phyloP scores from a whole-genome alignment of 2,329 filamentous ascomycete species.

The Talaromyces sp. region DNA sequence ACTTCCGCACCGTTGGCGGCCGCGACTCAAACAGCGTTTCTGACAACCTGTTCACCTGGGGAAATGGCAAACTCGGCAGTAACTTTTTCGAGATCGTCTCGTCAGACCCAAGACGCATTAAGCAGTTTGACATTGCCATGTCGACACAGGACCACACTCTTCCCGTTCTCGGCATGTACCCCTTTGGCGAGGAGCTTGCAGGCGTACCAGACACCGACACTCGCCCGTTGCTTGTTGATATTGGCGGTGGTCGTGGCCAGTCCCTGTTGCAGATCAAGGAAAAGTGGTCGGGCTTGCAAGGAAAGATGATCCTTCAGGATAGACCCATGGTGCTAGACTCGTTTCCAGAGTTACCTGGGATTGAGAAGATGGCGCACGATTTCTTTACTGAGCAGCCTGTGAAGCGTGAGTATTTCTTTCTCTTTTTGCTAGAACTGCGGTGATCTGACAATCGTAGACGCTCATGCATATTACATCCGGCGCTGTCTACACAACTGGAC shows the following conservation, averaged over 20 bases:
- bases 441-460: slow-evolving; percentile 3
- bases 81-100: slow-evolving; percentile 24
- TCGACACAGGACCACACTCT: slow-evolving; percentile 15
- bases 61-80: slow-evolving; percentile 24
- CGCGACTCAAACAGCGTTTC: slow-evolving; percentile 22
- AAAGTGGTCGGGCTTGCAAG: slow-evolving; percentile 27
- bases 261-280: slow-evolving; percentile 30
- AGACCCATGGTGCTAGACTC: slow-evolving; percentile 26
- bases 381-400: slow-evolving; percentile 13
- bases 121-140: slow-evolving; percentile 21
- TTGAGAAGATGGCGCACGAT: slow-evolving; percentile 25
- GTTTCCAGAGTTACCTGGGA: slow-evolving; percentile 21
- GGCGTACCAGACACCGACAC: slow-evolving; percentile 11
- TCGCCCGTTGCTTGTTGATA: slow-evolving; percentile 34
- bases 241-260: slow-evolving; percentile 40
- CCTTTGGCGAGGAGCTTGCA: slow-evolving; percentile 16
- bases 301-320: slow-evolving; percentile 40
- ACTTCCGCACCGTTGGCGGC: slow-evolving; percentile 24
- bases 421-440: not conserved
- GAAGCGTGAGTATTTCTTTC: slow-evolving; percentile 13
- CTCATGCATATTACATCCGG: slow-evolving; percentile 21
- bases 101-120: slow-evolving; percentile 22
- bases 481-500: slow-evolving; percentile 23
- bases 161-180: slow-evolving; percentile 18
- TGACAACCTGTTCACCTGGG: slow-evolving; percentile 25